Conservation (phyloP, 2,329 filamentous ascomycete species). For the Arthrinium phaeospermum region DNA sequence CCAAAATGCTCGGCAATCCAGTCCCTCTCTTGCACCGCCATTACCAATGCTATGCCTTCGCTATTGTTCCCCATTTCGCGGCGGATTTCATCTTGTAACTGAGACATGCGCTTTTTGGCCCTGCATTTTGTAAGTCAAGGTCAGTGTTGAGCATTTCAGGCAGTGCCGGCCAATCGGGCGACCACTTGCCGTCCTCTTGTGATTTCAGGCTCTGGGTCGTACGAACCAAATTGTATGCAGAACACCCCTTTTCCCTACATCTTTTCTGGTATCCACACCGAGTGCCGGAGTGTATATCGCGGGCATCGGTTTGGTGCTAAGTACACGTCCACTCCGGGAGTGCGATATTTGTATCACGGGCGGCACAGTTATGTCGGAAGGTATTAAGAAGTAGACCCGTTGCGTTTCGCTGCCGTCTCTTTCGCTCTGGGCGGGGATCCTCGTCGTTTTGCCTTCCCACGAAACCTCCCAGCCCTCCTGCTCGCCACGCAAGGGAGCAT, state of each 20-base stretch:
- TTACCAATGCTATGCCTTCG: constrained; percentile 83
- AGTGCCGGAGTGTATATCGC: constrained; percentile 84
- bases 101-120: constrained; percentile 81
- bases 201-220: neutral
- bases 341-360: constrained; percentile 70
- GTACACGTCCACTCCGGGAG: constrained; percentile 42
- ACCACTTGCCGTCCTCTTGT: neutral
- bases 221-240: constrained; percentile 77
- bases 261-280: constrained; percentile 63
- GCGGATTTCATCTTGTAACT: constrained; percentile 78
- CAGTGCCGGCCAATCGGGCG: neutral
- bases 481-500: constrained; percentile 21
- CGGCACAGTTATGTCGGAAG: constrained; percentile 74
- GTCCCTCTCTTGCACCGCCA: constrained; percentile 81
- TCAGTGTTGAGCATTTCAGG: neutral
- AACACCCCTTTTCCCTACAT: constrained; percentile 78
- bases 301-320: constrained; percentile 77
- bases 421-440: constrained; percentile 59
- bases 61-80: constrained; percentile 74
- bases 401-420: constrained; percentile 52
- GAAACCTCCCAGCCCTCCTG: constrained; percentile 71
- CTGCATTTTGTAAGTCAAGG: neutral
- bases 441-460: constrained; percentile 81
- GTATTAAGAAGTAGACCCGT: constrained; percentile 81
- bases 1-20: constrained; percentile 84